Base-by-base conservation (phyloP, 208 protist genomes). In the Leishmania guyanensis region DNA sequence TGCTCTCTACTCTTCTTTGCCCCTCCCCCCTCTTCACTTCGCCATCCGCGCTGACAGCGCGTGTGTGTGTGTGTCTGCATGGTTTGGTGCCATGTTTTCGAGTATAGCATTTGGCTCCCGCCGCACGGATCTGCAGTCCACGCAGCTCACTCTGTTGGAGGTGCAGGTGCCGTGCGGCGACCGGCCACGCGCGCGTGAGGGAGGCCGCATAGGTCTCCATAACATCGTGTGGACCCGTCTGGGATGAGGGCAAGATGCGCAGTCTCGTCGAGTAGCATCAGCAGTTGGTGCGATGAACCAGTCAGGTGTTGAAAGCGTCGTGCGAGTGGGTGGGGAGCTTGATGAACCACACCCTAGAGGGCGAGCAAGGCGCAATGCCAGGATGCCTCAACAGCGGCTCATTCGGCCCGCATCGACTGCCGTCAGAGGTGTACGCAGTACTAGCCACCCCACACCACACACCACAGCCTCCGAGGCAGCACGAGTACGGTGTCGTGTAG, bases 81-180 rank as follows among this genome's bases (percentile, higher is more conserved):
- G 48, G 48, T 46, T 6, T 58, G 6, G 36, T 39, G 36, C 36
- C 54, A 81, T 85, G 81, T 66, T 75, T n/a, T 8, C 71, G 9
- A 77, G 72, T 56, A 65, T 20, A 64, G 33, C 58, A 29, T 64
- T 78, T 68, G 73, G 72, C 33, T 39, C 65, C 16, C 77, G 69
- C 0, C 69, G 68, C 14, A 51, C 51, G n/a, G 73, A 82, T 48
- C 77, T 86, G 77, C 77, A 62, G 71, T 73, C 77, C n/a, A 78
- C 50, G 80, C 65, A 74, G 73, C 66, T 84, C 22, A 54, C 71
- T 36, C 39, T 81, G 54, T 58, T 87, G 2, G 85, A 83, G 46
- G 14, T 88, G 69, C 80, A 82, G 53, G n/a, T 88, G 0, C 75
- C 89, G 8, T 86, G 88, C 46, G 88, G 88, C 16, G 81, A 84